Conservation (phyloP, 352 stramenopile genomes). For the Phytopythium boreale region DNA sequence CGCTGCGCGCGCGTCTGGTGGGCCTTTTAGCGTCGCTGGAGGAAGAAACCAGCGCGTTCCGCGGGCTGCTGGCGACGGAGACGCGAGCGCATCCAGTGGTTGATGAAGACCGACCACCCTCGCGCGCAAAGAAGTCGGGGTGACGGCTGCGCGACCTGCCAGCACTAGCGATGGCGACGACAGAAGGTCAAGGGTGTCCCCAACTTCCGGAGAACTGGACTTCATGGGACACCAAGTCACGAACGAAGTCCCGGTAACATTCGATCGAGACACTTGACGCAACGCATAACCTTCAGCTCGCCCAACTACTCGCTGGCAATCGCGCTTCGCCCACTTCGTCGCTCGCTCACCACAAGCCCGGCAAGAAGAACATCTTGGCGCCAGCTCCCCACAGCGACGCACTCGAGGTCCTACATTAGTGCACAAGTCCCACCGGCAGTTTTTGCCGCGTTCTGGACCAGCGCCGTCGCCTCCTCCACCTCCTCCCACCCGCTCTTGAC, state of each 20-base stretch:
- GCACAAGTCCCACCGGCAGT: not conserved
- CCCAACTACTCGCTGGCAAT: too few relatives aligned
- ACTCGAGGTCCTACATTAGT: not conserved
- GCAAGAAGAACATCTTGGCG: too few relatives aligned
- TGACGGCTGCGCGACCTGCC: not conserved
- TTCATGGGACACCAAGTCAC: not conserved
- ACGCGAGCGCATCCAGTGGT: not conserved
- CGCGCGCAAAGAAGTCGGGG: not conserved
- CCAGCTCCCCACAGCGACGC: too few relatives aligned
- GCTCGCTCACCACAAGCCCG: too few relatives aligned
- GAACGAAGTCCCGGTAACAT: not conserved
- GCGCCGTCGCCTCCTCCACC: not conserved
- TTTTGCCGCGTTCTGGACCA: not conserved
- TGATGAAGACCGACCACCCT: not conserved
- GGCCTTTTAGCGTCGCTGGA: conserved; percentile 65
- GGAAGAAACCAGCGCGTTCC: conserved; percentile 56
- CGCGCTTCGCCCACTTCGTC: too few relatives aligned
- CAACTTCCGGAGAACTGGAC: not conserved
- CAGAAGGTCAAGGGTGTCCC: not conserved
- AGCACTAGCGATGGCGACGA: not conserved
- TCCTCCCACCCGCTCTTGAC: not conserved
- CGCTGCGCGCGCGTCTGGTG: conserved; percentile 57
- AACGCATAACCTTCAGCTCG: not conserved
- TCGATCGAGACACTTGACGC: not conserved
- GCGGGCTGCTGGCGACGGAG: not conserved